Percentiles rank a stretch among this genome's conserved stretches.
These are phyloP conservation scores for Capsella bursapastoris DNA, from an alignment of 345 rosid species.

Conservation along the genomic window DNA sequence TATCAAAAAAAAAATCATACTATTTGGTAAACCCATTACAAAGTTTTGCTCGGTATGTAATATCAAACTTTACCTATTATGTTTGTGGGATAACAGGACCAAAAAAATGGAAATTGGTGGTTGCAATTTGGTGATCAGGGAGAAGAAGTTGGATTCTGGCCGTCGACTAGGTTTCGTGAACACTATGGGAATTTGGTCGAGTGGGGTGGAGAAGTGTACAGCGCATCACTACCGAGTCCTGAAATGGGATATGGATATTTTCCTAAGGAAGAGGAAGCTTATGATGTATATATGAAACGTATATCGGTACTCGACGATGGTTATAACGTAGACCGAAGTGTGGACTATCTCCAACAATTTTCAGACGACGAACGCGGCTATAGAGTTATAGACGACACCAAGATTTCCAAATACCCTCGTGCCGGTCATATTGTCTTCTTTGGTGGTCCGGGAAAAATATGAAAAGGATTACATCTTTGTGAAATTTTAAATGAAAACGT, in stretches of 20 bases:
- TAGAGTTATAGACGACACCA: rapidly evolving
- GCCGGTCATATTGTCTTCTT: conserved; percentile 11
- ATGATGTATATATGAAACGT: conserved; percentile 26
- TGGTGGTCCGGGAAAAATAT: conserved; percentile 31
- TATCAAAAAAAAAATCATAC: no score
- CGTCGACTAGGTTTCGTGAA: background rate
- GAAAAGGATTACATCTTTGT: background rate
- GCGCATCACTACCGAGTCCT: conserved; percentile 23
- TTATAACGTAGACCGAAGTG: background rate
- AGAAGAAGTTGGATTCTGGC: conserved; percentile 31
- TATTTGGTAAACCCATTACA: no score
- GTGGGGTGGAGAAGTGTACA: conserved; percentile 42
- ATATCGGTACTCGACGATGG: conserved; percentile 11
- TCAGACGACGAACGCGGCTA: background rate
- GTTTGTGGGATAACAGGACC: conserved; percentile 17
- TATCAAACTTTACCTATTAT: background rate
- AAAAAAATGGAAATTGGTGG: conserved; percentile 28
- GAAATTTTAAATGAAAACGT: background rate
- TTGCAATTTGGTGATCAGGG: background rate
- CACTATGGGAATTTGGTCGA: background rate
- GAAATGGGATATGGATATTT: conserved; percentile 28
- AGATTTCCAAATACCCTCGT: background rate
- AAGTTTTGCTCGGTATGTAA: background rate
- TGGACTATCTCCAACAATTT: background rate
- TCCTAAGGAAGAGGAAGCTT: background rate